Evolutionary conservation across 805 yeast genomes (phyloP), one percentile per base, ranked within the genome.

Genomic region (Candida palmyrensis): DNA sequence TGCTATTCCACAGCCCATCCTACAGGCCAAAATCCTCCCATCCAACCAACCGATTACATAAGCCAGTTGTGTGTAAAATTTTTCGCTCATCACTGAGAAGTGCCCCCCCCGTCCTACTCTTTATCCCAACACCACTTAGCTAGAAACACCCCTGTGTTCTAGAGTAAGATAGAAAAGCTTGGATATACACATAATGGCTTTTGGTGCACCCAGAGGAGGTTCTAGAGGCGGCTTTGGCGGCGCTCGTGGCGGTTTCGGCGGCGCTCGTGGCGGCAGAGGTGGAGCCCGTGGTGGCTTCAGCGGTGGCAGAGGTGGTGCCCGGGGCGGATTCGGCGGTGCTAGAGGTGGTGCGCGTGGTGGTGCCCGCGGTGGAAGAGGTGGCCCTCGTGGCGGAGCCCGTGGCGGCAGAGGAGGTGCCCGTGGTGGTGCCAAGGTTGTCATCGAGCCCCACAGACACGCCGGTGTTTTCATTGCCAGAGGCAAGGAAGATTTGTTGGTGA

Each of bases 401-500:
- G 88, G 84, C 55, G 82, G 79, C 40, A 50, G 79, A 42, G 90
- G 89, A 47, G 94, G 92, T 64, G 89, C 90, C 44, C 59, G 72
- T 46, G 92, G 90, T 53, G 95, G 94, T 62, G 95, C 96, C 53
- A 92, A 84, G 74, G 97, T 90, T 49, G 86, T 90, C 56, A 82
- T 90, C 51, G 98, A 92, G 72, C 97, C 97, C 53, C 98, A 92
- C 70, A 84, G 96, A 73, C 97, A 92, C 62, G 95, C 89, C 35
- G 98, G 94, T 79, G 96, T 92, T 48, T 92, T 79, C 80, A 90
- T 92, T 67, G 98, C 97, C 63, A 87, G 97, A 73, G 98, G 98
- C 66, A 92, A 92, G 69, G 98, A 92, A 74, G 98, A 92, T 78
- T 77, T 92, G 61, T 76, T 92, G 55, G 96, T 92, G 44, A 92